Base-by-base conservation (phyloP, 257 asterid genomes). In the Datura wrightii region DNA sequence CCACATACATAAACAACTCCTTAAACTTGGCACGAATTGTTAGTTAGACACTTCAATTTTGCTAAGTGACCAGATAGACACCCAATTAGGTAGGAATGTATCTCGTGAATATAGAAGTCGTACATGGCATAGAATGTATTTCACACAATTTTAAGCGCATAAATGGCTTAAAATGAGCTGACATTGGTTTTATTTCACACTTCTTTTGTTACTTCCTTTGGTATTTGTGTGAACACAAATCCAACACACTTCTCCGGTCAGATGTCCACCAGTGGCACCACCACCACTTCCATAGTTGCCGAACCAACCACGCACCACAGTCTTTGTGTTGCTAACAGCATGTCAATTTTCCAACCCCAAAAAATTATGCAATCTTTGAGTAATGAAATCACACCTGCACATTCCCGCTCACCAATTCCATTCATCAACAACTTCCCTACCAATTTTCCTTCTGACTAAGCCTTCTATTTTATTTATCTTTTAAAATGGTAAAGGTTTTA, bases 261-360 rank as follows among this genome's bases (percentile, higher is more conserved):
- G 39, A 41, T 69, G 78, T 69, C 53, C 78, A 69, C 31, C 13
- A 16, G 34, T 69, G 52, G 78, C 78, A 69, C 52, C 78, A 69
- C 52, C 52, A 69, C 0, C 48, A 36, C 74, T 36, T 66, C 74
- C 48, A 65, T 34, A 66, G 74, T 66, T 37, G 24, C 74, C 31
- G n/a, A 69, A 69, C 53, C 78, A 69, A 39, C 50, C 50, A 37
- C 52, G 7, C 78, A 69, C 31, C 31, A 69, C 78, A 52, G 8
- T 41, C 78, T 39, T 41, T 37, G 5, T 16, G 53, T 69, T 39
- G 34, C 52, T 39, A 69, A 16, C 52, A 39, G 78, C 48, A 69
- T 69, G 46, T 69, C 14, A 15, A 39, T 69, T 41, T 31, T 69
- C 31, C 19, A 16, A 39, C 44, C 52, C 19, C 14, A 69, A 48